Percentiles rank a stretch among this genome's conserved stretches.
These are phyloP conservation scores for Bryoerythrophyllum caledonicum DNA, from an alignment of 225 moss, liverwort and hornwort genomes.

Conservation along the genomic window DNA sequence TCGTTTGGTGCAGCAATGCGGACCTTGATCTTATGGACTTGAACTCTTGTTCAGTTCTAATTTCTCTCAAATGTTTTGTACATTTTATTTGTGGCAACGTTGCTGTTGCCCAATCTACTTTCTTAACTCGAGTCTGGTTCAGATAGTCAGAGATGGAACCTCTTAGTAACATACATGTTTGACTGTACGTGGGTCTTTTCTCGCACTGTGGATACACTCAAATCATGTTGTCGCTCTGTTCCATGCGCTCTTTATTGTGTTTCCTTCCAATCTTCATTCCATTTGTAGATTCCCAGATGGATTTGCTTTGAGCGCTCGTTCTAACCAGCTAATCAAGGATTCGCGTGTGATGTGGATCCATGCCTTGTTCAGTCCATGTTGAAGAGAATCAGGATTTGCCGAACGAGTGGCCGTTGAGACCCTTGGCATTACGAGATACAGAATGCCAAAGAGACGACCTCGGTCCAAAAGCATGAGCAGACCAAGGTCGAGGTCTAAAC, in stretches of 20 bases:
- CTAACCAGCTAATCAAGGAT: neutral
- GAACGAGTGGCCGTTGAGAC: neutral
- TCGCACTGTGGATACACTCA: neutral
- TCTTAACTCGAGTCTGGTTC: neutral
- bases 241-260: neutral
- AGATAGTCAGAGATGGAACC: neutral
- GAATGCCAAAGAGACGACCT: constrained; percentile 21
- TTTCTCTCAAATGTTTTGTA: neutral
- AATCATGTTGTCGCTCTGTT: neutral
- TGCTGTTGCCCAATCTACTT: neutral
- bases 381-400: neutral
- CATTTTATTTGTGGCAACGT: neutral
- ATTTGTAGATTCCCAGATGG: neutral
- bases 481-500: constrained; percentile 10
- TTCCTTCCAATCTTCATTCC: neutral
- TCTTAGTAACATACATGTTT: neutral
- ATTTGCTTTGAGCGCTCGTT: neutral
- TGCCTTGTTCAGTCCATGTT: neutral
- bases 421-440: neutral
- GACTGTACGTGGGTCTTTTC: neutral
- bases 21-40: neutral
- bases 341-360: neutral
- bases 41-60: neutral
- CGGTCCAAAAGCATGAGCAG: constrained; percentile 19
- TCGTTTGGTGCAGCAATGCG: constrained; percentile 9